A percentile compares a stretch with the other conserved stretches of the same genome.
phyloP scores from a whole-genome alignment of 2,329 filamentous ascomycete genomes.

The Thielaviopsis musarum region DNA sequence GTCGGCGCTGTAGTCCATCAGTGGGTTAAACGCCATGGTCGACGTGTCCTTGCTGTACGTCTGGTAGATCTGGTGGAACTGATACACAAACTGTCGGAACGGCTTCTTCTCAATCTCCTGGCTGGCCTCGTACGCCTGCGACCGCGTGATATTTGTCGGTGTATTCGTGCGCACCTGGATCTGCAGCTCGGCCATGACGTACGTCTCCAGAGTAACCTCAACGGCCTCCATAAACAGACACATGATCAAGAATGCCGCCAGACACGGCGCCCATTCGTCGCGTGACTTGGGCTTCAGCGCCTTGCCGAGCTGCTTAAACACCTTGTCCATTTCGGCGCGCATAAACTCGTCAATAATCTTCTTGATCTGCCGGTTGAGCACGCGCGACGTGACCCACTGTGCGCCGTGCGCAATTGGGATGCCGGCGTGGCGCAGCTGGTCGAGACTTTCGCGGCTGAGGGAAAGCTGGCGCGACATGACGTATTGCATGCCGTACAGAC shows the following conservation, averaged over 20 bases:
- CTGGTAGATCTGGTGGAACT: constrained; percentile 43
- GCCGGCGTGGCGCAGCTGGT: constrained; percentile 22
- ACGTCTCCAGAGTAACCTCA: constrained; percentile 35
- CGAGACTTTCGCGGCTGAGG: constrained; percentile 25
- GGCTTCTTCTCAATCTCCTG: constrained; percentile 39
- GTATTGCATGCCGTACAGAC: constrained; percentile 40
- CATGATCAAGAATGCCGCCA: constrained; percentile 38
- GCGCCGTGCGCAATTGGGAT: neutral
- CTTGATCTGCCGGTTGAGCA: constrained; percentile 41
- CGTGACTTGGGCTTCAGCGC: constrained; percentile 37
- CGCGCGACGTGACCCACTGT: constrained; percentile 30
- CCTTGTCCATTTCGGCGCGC: constrained; percentile 30
- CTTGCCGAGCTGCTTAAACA: constrained; percentile 36
- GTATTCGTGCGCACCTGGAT: constrained; percentile 25
- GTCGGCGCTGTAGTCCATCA: constrained; percentile 25
- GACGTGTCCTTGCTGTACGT: constrained; percentile 34
- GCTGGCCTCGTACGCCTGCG: constrained; percentile 21
- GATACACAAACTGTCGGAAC: constrained; percentile 42
- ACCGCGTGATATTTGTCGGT: constrained; percentile 25
- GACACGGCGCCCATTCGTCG: constrained; percentile 38
- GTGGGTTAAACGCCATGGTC: constrained; percentile 36
- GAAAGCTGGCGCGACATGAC: constrained; percentile 36
- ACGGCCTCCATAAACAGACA: constrained; percentile 43
- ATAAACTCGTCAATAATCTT: constrained; percentile 38
- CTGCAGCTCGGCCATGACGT: constrained; percentile 34